These are phyloP conservation scores for Oryza rufipogon DNA, from an alignment of 176 grass and related monocot genomes.

Conservation along the genomic window DNA sequence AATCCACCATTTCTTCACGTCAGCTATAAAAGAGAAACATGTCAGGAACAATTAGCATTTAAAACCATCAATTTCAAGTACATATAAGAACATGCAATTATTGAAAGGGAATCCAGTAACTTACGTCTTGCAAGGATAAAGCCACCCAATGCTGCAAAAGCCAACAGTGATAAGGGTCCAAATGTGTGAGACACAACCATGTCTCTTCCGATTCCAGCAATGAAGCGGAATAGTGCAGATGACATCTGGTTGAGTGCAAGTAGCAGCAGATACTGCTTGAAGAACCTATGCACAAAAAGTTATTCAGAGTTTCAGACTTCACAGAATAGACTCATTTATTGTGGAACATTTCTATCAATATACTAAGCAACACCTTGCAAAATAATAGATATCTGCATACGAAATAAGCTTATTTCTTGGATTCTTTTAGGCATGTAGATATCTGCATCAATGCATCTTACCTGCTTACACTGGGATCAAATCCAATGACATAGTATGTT, in stretches of 20 bases:
- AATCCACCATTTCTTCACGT: slow-evolving; percentile 89
- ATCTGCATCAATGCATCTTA: slow-evolving; percentile 38
- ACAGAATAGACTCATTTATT: slow-evolving; percentile 21
- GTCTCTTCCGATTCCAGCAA: slow-evolving; percentile 74
- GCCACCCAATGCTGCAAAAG: slow-evolving; percentile 67
- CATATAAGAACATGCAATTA: slow-evolving; percentile 6
- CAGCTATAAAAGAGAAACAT: slow-evolving; percentile 49
- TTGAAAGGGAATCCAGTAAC: slow-evolving; percentile 23
- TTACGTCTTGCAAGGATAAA: slow-evolving; percentile 79
- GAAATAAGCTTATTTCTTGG: slow-evolving; percentile 2
- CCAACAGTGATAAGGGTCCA: slow-evolving; percentile 66
- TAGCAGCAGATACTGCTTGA: slow-evolving; percentile 80
- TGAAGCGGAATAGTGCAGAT: slow-evolving; percentile 72
- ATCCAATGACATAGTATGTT: slow-evolving; percentile 86
- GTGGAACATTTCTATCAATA: neutral
- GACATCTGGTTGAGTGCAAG: slow-evolving; percentile 80
- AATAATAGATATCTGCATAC: neutral
- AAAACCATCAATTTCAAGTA: slow-evolving; percentile 11
- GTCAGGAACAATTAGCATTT: slow-evolving; percentile 4
- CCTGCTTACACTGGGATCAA: slow-evolving; percentile 70
- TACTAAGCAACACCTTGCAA: too few species aligned
- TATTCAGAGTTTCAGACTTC: slow-evolving; percentile 39
- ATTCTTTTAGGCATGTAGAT: neutral
- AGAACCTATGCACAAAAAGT: slow-evolving; percentile 61
- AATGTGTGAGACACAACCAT: slow-evolving; percentile 89